Base-by-base conservation (phyloP, 1,284 basidiomycete species). In the Ceratobasidium sp. region DNA sequence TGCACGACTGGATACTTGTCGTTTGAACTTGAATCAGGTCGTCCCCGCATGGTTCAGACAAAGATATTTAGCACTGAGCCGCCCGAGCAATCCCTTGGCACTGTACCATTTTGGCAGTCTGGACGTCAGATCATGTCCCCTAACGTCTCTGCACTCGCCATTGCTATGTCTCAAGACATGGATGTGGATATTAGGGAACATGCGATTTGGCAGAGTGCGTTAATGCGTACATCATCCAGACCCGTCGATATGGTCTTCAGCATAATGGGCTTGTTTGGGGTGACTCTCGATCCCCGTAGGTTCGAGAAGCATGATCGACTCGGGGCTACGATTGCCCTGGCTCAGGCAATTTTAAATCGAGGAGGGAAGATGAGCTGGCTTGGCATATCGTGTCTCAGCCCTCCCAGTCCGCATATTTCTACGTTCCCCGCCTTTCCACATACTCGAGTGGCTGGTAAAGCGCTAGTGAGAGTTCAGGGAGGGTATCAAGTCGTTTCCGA, bases 241-340 rank as follows among this genome's bases (percentile, higher is more conserved):
- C 64, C 35, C 3, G n/a, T 11, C 17, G 64, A 66, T 26, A 47
- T 66, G 64, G n/a, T 53, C 4, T 53, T 47, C 42, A 66, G 64
- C 37, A 49, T 49, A 4, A 66, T 66, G 64, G 64, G 64, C 4
- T 17, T 49, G 2, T 66, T 66, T 35, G 42, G n/a, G 3, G 64
- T 66, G 5, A 33, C n/a, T 11, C 64, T 66, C n/a, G 37, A 66
- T 17, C 23, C 49, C 6, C 11, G 26, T 2, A 20, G 49, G 8
- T 66, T 45, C 26, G 23, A 53, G 4, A 15, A 66, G 28, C 11
- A 49, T 6, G 64, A 66, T 17, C 4, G 10, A 20, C 3, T 66
- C 23, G 10, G 42, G 17, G 11, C 64, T 26, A 26, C 42, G 3
- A 66, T 66, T 20, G 64, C 64, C 10, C 64, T 66, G 4, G 49